Evolutionary conservation across 2,329 filamentous ascomycete species (phyloP).

Genomic region (Cladosporium phlei): DNA sequence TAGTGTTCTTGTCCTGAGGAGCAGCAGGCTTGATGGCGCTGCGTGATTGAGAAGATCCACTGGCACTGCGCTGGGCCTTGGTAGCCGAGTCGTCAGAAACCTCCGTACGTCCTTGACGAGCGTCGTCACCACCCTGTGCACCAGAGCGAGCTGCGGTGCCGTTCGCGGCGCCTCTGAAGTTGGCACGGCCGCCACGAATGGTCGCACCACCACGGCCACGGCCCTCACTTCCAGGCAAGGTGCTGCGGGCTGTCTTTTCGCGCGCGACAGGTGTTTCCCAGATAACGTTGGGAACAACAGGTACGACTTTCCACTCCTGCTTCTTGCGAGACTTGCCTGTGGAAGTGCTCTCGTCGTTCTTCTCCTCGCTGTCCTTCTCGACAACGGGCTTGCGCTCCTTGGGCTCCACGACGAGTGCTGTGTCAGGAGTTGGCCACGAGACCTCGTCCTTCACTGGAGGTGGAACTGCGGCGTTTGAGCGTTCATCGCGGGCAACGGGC

Average conservation of each 20-base stretch:
- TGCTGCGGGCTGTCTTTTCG: constrained; percentile 16
- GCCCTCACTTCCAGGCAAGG: constrained; percentile 45
- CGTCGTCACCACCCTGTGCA: constrained; percentile 4
- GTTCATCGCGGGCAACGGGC: constrained; percentile 19
- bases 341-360: constrained; percentile 53
- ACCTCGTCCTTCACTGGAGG: constrained; percentile 71
- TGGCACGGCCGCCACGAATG: constrained; percentile 40
- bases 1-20: constrained; percentile 2
- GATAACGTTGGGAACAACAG: constrained; percentile 76
- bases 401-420: constrained; percentile 51
- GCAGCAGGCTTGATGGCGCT: not conserved
- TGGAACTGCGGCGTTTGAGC: constrained; percentile 29
- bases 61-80: constrained; percentile 9
- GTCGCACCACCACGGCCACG: constrained; percentile 53
- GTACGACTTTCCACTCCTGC: constrained; percentile 78
- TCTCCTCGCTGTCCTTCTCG: constrained; percentile 64
- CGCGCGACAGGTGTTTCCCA: constrained; percentile 71
- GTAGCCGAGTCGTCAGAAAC: not conserved
- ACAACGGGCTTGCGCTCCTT: constrained; percentile 71
- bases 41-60: constrained; percentile 8
- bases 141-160: constrained; percentile 17
- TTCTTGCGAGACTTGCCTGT: constrained; percentile 59
- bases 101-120: constrained; percentile 3
- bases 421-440: constrained; percentile 88
- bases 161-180: constrained; percentile 30